A percentile compares a stretch with the other conserved stretches of the same genome.
Conservation (phyloP, 163 green algal genomes). For the Chloromonas sp. region DNA sequence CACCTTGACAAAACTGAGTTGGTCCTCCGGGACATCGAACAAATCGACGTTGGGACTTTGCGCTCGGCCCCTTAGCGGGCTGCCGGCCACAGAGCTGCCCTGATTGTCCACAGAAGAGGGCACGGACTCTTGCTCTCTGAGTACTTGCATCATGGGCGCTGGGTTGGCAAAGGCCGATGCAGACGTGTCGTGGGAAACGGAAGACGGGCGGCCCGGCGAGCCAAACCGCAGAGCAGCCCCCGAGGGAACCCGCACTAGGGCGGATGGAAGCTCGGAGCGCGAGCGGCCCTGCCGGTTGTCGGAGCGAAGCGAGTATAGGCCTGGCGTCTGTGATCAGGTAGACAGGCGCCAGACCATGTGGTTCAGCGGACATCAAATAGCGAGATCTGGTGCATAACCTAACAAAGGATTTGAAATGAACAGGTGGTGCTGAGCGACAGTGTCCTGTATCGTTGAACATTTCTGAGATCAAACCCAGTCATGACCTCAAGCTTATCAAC, state of each 20-base stretch:
- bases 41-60: background rate
- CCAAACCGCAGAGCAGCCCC: background rate
- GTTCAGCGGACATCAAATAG: too few species aligned
- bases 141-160: background rate
- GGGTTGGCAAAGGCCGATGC: background rate
- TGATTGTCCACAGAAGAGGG: too few species aligned
- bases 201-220: background rate
- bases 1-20: too few species aligned
- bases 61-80: too few species aligned
- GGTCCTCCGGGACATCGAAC: background rate
- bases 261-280: background rate
- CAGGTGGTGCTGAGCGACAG: too few species aligned
- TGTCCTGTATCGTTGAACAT: too few species aligned
- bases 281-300: background rate
- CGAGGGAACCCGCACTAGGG: background rate
- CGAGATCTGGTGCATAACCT: too few species aligned
- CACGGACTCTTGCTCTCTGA: background rate
- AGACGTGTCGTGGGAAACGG: background rate
- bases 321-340: background rate
- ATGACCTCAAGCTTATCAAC: too few species aligned
- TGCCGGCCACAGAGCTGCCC: too few species aligned
- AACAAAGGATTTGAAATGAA: too few species aligned
- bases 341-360: background rate
- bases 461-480: too few species aligned
- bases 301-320: background rate